Base-by-base conservation (phyloP, 352 stramenopile species). In the Pythium guiyangense region DNA sequence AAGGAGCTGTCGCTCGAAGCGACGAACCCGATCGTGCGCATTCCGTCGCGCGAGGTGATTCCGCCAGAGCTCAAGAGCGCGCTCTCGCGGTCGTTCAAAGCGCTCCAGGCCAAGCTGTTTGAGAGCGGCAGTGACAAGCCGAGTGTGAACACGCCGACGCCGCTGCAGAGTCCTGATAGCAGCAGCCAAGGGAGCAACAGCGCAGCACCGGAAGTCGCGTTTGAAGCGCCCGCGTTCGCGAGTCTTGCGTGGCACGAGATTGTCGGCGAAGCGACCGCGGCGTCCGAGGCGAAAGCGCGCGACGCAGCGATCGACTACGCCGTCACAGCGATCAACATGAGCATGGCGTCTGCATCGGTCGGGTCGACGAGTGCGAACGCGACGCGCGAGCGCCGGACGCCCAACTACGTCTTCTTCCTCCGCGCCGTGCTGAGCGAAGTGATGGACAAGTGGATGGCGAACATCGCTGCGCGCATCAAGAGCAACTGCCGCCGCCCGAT, bases 391-490 rank as follows among this genome's bases (percentile, higher is more conserved):
- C 74, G 84, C 40, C 73, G 79, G 31, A 90, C 77, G 14, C 84
- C 84, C 51, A 93, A 91, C 64, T 93, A 93, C 64, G 73, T 93
- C 25, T 95, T 95, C 60, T 87, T 95, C 49, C 77, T 95, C 18
- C 73, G 86, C 48, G 86, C 82, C 22, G 70, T 94, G 27, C 64
- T 95, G 37, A 92, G 72, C 49, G 86, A 95, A 59, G 77, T 82
- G 5, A 93, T 95, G 86, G 84, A 95, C 66, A 95, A 95, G 59
- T 95, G 86, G 86, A 90, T 93, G 79, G 79, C 81, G 18, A 90
- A 84, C 43, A 73, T 92, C 11, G 77, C 69, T 5, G 66, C 74
- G 26, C 68, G 80, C 2, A 67, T 77, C 22, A 91, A 90, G 49
- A 76, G 62, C 11, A 91, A 90, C 59, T 86, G 73, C 59, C 79